phyloP scores from a whole-genome alignment of 208 protist species.

The Trichomonas gallinae region DNA sequence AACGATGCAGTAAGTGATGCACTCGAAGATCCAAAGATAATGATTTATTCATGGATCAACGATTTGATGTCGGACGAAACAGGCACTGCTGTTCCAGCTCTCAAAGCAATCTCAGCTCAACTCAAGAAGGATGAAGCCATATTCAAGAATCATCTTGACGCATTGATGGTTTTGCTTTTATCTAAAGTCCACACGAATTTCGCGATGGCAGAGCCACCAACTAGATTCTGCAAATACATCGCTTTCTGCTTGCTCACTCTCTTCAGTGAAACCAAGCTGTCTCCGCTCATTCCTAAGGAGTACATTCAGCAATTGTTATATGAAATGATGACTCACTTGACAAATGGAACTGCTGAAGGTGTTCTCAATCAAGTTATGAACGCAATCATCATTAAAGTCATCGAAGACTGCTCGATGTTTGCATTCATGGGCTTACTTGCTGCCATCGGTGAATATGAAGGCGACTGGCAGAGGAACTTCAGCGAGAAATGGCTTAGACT shows the following conservation, averaged over 20 bases:
- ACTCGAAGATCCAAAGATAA: not conserved
- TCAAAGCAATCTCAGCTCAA: not conserved
- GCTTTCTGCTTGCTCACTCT: not conserved
- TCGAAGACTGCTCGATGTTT: not conserved
- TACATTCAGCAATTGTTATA: not conserved
- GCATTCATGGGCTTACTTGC: not conserved
- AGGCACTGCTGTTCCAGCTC: not conserved
- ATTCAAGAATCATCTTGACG: not conserved
- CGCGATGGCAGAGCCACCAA: not conserved
- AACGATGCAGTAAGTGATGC: not conserved
- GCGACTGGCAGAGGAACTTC: not conserved
- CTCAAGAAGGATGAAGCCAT: not conserved
- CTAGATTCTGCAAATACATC: not conserved
- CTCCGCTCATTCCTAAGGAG: not conserved
- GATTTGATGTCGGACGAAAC: not conserved
- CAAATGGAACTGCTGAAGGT: not conserved
- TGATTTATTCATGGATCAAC: not conserved
- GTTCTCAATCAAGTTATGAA: conserved; percentile 1
- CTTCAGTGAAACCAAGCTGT: not conserved
- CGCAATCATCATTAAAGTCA: not conserved
- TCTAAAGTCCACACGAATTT: not conserved
- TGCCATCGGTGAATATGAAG: not conserved
- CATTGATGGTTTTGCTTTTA: not conserved
- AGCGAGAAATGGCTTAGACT: not conserved
- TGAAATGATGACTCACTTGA: conserved; percentile 10